Evolutionary conservation across 2,329 filamentous ascomycete genomes (phyloP), one percentile per base, ranked within the genome.

Genomic region (Stemphylium beticola): DNA sequence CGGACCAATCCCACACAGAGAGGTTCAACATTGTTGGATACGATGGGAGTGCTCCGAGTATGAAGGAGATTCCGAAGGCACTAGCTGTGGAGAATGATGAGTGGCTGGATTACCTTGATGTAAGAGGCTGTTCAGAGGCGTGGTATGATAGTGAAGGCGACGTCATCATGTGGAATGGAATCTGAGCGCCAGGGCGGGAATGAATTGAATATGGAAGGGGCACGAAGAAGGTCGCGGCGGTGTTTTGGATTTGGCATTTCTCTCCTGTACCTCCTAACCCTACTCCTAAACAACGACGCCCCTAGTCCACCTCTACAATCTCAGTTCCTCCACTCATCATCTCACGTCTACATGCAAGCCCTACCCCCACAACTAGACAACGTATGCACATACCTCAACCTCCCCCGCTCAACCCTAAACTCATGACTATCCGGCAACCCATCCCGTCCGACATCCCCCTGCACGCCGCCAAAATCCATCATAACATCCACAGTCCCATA

Each of bases 361-460:
- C 56, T 61, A 2, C 65, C 65, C 4, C 67, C 67, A 62, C 67
- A 70, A 3, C 57, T 61, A 20, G 56, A 60, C 33, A 71, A 58
- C 12, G 69, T 72, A 58, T 72, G 69, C 43, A 72, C 66, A 62
- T 64, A 72, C 31, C 68, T 60, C 53, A 72, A 39, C 60, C 68
- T 71, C 17, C 68, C 67, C 3, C 58, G 54, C 55, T 72, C 68
- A 36, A 72, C 43, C 41, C 69, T 55, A 46, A 72, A 72, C 41
- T 71, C 68, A 65, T 72, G 69, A 40, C 65, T 69, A 62, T 72
- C 68, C n/a, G 69, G 69, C 56, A 69, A 46, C 2, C 68, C 68
- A 11, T 51, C 53, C 0, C 49, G 58, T 3, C 60, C 61, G 5
- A 32, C 33, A 24, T 51, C 20, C 3, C 65, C 61, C 4, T 39